Conservation (phyloP, 2,329 filamentous ascomycete genomes). For the Fusarium compactum region DNA sequence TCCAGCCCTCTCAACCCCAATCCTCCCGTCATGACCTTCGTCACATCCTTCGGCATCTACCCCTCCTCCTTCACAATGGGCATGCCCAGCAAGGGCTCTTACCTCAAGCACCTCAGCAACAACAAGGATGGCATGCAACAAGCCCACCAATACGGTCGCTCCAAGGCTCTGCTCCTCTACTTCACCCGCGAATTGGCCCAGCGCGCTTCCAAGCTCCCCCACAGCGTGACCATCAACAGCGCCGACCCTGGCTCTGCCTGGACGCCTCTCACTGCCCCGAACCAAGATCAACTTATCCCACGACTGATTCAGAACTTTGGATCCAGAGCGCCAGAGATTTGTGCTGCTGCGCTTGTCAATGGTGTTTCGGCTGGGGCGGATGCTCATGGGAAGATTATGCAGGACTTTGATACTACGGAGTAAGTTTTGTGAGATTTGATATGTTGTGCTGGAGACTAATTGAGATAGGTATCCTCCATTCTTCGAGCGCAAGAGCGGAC, state of each 20-base stretch:
- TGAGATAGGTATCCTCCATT: slow-evolving; percentile 52
- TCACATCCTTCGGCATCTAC: slow-evolving; percentile 55
- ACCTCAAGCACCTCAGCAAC: slow-evolving; percentile 53
- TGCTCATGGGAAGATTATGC: slow-evolving; percentile 53
- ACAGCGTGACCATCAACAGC: slow-evolving; percentile 54
- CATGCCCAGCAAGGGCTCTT: slow-evolving; percentile 50
- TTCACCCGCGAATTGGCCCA: slow-evolving; percentile 53
- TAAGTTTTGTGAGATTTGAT: slow-evolving; percentile 40
- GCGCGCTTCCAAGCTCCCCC: slow-evolving; percentile 39
- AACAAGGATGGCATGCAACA: slow-evolving; percentile 54
- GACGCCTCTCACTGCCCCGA: slow-evolving; percentile 54
- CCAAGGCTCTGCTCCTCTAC: slow-evolving; percentile 54
- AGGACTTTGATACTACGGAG: slow-evolving; percentile 52
- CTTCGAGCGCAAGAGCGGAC: slow-evolving; percentile 48
- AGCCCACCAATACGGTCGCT: slow-evolving; percentile 55
- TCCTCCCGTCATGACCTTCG: slow-evolving; percentile 54
- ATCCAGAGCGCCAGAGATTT: slow-evolving; percentile 52
- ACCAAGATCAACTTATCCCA: slow-evolving; percentile 53
- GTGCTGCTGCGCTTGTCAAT: slow-evolving; percentile 55
- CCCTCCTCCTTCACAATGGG: slow-evolving; percentile 54
- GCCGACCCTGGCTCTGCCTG: slow-evolving; percentile 55
- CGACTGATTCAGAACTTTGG: slow-evolving; percentile 55
- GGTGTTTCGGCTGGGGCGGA: slow-evolving; percentile 51
- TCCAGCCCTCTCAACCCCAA: slow-evolving; percentile 49
- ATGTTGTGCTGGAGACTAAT: neutral